Evolutionary conservation across 2,329 filamentous ascomycete species (phyloP).

Genomic region (Pseudodiploospora longispora): DNA sequence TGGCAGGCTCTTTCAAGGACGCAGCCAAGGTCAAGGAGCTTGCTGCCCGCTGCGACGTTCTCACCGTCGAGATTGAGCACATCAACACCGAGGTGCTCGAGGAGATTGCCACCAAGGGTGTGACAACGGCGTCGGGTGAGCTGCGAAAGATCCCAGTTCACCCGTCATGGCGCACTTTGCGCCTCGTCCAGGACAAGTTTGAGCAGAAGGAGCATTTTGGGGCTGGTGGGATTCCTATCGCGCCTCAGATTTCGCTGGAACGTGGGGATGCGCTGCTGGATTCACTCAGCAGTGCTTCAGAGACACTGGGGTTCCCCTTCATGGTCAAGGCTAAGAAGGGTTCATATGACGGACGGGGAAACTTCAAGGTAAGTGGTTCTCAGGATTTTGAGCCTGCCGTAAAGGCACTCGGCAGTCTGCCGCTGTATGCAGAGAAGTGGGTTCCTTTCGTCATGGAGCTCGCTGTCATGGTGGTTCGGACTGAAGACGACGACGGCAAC

Average conservation of each 20-base stretch:
- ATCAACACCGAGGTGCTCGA: slow-evolving; percentile 85
- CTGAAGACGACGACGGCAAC: slow-evolving; percentile 55
- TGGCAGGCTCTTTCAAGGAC: slow-evolving; percentile 84
- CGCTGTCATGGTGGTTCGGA: slow-evolving; percentile 91
- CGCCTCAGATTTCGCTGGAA: slow-evolving; percentile 59
- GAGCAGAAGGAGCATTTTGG: slow-evolving; percentile 76
- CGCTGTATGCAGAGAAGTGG: slow-evolving; percentile 86
- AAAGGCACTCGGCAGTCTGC: slow-evolving; percentile 58
- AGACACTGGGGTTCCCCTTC: slow-evolving; percentile 67
- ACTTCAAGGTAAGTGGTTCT: slow-evolving; percentile 41
- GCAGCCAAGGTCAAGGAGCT: slow-evolving; percentile 68
- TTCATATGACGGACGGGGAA: slow-evolving; percentile 83
- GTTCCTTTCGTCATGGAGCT: slow-evolving; percentile 79
- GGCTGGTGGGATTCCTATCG: slow-evolving; percentile 61
- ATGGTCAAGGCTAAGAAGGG: slow-evolving; percentile 90
- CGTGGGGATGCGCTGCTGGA: slow-evolving; percentile 43
- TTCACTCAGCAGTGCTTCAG: slow-evolving; percentile 56
- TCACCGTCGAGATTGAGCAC: slow-evolving; percentile 94
- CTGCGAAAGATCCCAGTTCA: slow-evolving; percentile 55
- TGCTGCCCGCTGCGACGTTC: slow-evolving; percentile 66
- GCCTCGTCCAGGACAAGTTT: slow-evolving; percentile 90
- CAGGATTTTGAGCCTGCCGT: slow-evolving; percentile 54
- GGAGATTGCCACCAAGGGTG: slow-evolving; percentile 62
- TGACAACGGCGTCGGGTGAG: slow-evolving; percentile 22
- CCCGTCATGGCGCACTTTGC: slow-evolving; percentile 78